These are phyloP conservation scores for Apiospora phragmitis DNA, from an alignment of 2,329 filamentous ascomycete species.

Conservation along the genomic window DNA sequence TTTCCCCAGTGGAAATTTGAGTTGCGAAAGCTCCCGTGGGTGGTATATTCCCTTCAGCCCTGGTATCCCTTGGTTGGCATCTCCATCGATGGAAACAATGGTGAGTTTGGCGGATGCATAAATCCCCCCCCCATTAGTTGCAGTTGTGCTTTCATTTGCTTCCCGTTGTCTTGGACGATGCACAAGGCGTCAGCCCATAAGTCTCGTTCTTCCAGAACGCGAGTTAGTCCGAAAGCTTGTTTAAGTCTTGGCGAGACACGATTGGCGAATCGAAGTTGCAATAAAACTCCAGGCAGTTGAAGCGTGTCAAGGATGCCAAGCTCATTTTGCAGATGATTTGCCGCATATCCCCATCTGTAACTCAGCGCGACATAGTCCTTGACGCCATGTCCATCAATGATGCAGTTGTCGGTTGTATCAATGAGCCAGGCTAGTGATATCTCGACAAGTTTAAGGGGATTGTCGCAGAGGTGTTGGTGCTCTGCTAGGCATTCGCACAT, in stretches of 20 bases:
- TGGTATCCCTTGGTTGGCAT: constrained; percentile 6
- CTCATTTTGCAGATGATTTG: not conserved
- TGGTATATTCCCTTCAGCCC: not conserved
- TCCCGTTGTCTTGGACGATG: constrained; percentile 4
- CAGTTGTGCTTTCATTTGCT: not conserved
- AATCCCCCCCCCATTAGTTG: constrained; percentile 8
- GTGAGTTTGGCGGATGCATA: constrained; percentile 13
- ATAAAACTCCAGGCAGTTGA: not conserved
- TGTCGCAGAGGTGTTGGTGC: not conserved
- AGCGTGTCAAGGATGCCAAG: not conserved
- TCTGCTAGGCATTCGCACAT: not conserved
- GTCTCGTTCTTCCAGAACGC: constrained; percentile 4
- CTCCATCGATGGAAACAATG: constrained; percentile 5
- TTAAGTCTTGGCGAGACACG: not conserved
- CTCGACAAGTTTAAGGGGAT: not conserved
- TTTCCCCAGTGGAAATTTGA: not conserved
- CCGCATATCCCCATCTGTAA: not conserved
- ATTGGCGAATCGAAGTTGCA: not conserved
- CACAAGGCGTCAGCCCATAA: constrained; percentile 12
- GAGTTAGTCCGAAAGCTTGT: not conserved
- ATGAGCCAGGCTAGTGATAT: not conserved
- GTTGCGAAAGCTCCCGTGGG: not conserved
- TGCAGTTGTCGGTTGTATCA: not conserved
- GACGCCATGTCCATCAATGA: not conserved
- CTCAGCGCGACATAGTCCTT: not conserved